A percentile compares a stretch with the other conserved stretches of the same genome.
phyloP scores from a whole-genome alignment of 305 asterid genomes.

The Lippia alba region DNA sequence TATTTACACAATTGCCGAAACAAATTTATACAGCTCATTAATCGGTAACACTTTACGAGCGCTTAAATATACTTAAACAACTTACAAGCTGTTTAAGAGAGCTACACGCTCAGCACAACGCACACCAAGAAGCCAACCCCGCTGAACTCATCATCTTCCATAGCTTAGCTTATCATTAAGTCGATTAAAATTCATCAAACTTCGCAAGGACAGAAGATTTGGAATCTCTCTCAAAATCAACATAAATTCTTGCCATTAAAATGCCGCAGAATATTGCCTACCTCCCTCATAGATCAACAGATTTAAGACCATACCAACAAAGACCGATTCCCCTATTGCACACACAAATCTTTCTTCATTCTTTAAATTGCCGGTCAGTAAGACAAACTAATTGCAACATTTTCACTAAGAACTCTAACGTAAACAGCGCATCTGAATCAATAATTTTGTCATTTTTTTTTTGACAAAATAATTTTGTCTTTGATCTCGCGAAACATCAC shows the following conservation, averaged over 20 bases:
- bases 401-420: not conserved
- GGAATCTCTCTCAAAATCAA: not conserved
- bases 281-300: not conserved
- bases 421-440: not conserved
- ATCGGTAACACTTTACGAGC: too few relatives aligned
- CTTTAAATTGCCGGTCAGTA: not conserved
- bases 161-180: not conserved
- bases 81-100: too few relatives aligned
- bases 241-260: not conserved
- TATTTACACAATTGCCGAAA: too few relatives aligned
- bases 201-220: not conserved
- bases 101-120: not conserved
- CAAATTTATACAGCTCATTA: too few relatives aligned
- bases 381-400: not conserved
- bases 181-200: not conserved
- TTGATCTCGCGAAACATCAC: not conserved
- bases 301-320: not conserved
- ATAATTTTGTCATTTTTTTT: not conserved
- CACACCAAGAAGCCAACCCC: conserved; percentile 3
- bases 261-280: not conserved
- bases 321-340: not conserved
- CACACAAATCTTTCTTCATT: not conserved
- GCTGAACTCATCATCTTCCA: conserved; percentile 1
- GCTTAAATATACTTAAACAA: too few relatives aligned
- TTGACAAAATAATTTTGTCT: too few relatives aligned